Evolutionary conservation across 306 rosid genomes (phyloP), one percentile per base, ranked within the genome.

Genomic region (Rosa lucieae): DNA sequence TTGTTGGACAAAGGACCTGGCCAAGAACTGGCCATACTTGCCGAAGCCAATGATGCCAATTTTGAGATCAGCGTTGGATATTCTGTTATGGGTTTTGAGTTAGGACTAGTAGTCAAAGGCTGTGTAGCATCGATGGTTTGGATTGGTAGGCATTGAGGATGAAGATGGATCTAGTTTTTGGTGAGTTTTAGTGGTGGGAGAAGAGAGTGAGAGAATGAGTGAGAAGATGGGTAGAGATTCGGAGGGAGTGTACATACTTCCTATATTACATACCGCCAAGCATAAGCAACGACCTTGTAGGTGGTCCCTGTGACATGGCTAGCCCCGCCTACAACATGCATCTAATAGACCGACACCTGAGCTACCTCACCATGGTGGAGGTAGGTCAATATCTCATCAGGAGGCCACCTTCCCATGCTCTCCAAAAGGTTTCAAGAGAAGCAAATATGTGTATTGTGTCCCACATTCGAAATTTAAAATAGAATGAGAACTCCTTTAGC

Each of bases 21-120:
- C 77, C 0, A 79, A n/a, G 52, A 79, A 79, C 32, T 79, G 78
- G 26, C 73, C 82, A 10, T 46, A 79, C 29, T 79, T 79, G 26
- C 77, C 77, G 66, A 72, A 79, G 20, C 82, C 82, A 48, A 79
- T 20, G 2, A 79, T 49, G 53, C 66, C 82, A 21, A 62, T 79
- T 72, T 62, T 79, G 82, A 79, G 82, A 0, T 26, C 29, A 26
- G 75, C 13, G 15, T 56, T 78, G 9, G 76, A 56, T 26, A 70
- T 37, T 3, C 42, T 70, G 18, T 14, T 42, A 23, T 23, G 47
- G 59, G 81, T 56, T 42, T 68, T 70, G 75, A 69, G 42, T 10
- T 10, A 56, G 76, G 61, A 21, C 10, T 78, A 58, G 35, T 53
- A 70, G 76, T 78, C 59, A 26, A 39, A 56, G 76, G 76, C 46